Percentiles rank a stretch among this genome's conserved stretches.
Evolutionary conservation across 1,284 basidiomycete species (phyloP).

Genomic region (Melampsora occidentalis): DNA sequence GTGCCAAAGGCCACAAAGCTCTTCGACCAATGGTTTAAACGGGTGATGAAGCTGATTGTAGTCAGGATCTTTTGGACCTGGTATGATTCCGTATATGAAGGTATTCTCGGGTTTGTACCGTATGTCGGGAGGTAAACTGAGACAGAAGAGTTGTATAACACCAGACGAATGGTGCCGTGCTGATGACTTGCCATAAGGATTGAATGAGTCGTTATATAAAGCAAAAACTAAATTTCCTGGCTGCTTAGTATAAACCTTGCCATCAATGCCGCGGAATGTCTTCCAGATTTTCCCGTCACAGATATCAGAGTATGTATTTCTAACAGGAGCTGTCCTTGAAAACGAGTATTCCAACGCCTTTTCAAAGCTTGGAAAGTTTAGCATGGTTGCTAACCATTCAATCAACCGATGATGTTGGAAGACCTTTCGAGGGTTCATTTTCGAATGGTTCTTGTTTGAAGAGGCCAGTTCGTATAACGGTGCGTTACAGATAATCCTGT

Average conservation of each 20-base stretch:
- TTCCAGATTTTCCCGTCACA: too few relatives aligned
- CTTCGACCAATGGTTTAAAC: not conserved
- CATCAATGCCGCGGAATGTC: too few relatives aligned
- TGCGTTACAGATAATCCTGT: too few relatives aligned
- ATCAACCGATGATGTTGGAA: too few relatives aligned
- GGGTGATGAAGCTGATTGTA: not conserved
- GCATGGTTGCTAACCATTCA: too few relatives aligned
- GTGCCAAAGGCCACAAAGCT: not conserved
- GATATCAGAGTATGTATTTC: too few relatives aligned
- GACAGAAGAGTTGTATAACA: not conserved
- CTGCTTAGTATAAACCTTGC: not conserved
- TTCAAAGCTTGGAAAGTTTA: too few relatives aligned
- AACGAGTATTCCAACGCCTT: too few relatives aligned
- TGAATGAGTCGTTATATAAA: not conserved
- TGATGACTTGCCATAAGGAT: not conserved
- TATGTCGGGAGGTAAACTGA: not conserved
- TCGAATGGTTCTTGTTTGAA: too few relatives aligned
- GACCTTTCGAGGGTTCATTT: too few relatives aligned
- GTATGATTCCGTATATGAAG: not conserved
- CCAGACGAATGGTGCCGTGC: not conserved
- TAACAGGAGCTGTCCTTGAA: too few relatives aligned
- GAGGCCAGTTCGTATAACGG: too few relatives aligned
- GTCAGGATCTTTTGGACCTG: not conserved
- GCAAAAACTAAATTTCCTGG: not conserved
- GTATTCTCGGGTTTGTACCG: slow-evolving; percentile 1